Percentiles rank a stretch among this genome's conserved stretches.
Evolutionary conservation across 148 eudicot species (phyloP).

Genomic region (Cornus suecica): DNA sequence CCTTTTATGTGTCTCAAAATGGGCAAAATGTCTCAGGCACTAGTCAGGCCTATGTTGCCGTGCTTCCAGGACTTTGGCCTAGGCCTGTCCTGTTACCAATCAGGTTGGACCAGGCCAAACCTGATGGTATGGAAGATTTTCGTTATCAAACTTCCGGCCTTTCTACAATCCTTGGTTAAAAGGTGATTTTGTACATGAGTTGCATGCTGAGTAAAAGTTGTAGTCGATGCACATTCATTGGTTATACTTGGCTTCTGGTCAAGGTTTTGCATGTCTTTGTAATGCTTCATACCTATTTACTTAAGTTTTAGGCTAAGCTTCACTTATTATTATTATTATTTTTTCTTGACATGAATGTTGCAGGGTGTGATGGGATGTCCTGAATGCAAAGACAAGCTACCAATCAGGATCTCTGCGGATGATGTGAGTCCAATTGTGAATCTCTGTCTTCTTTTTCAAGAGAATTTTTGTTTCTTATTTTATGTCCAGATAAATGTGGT

Average conservation of each 20-base stretch:
- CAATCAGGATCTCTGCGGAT: conserved; percentile 80
- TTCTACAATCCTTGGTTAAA: not conserved
- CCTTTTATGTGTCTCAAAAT: too few relatives aligned
- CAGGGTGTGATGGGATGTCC: conserved; percentile 95
- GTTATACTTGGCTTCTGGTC: not conserved
- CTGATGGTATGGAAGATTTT: too few relatives aligned
- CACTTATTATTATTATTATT: not conserved
- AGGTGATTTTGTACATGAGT: not conserved
- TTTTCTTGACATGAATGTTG: conserved; percentile 10
- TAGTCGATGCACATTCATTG: not conserved
- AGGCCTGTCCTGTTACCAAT: too few relatives aligned
- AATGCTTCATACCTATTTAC: not conserved
- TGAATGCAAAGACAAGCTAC: conserved; percentile 74
- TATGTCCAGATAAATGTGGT: not conserved
- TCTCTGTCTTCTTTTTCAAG: not conserved
- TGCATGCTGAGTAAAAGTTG: not conserved
- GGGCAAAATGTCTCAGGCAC: too few relatives aligned
- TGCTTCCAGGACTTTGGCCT: too few relatives aligned
- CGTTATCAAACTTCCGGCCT: too few relatives aligned
- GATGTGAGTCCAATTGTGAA: conserved; percentile 49
- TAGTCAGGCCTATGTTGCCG: too few relatives aligned
- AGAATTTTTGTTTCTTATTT: too few relatives aligned
- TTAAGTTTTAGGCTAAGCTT: not conserved
- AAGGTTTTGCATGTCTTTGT: not conserved
- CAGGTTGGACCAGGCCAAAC: too few relatives aligned